Conservation (phyloP, 2,329 filamentous ascomycete genomes). For the Exophiala phaeomuriformis region DNA sequence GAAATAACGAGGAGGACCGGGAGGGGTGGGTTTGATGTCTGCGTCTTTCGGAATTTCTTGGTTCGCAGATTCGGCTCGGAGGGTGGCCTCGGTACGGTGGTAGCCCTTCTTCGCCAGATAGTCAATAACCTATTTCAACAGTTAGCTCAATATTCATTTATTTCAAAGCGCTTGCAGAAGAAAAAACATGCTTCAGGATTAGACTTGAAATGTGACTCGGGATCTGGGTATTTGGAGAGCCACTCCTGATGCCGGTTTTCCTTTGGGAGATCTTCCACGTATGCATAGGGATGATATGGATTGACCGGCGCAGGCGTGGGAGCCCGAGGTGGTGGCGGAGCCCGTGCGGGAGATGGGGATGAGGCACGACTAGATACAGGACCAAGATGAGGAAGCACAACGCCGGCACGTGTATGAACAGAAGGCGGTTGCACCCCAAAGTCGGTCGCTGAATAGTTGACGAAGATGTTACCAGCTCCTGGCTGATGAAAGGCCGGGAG, state of each 20-base stretch:
- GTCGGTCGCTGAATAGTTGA: no score
- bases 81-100: constrained; percentile 81
- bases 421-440: no score
- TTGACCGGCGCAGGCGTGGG: neutral
- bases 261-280: neutral
- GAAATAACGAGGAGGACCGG: constrained; percentile 65
- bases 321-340: neutral
- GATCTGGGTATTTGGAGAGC: no score
- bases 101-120: constrained; percentile 96
- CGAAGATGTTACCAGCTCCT: neutral
- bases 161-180: neutral
- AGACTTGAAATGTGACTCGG: neutral
- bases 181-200: neutral
- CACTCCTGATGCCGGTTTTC: neutral
- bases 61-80: constrained; percentile 81
- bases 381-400: neutral
- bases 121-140: constrained; percentile 63
- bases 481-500: neutral
- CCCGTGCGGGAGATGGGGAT: neutral
- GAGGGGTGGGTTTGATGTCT: constrained; percentile 15
- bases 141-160: constrained; percentile 17
- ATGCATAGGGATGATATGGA: neutral
- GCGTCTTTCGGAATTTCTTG: constrained; percentile 60
- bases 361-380: neutral
- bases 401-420: no score